These are phyloP conservation scores for Inonotus hispidus DNA, from an alignment of 1,284 basidiomycete genomes.

Conservation along the genomic window DNA sequence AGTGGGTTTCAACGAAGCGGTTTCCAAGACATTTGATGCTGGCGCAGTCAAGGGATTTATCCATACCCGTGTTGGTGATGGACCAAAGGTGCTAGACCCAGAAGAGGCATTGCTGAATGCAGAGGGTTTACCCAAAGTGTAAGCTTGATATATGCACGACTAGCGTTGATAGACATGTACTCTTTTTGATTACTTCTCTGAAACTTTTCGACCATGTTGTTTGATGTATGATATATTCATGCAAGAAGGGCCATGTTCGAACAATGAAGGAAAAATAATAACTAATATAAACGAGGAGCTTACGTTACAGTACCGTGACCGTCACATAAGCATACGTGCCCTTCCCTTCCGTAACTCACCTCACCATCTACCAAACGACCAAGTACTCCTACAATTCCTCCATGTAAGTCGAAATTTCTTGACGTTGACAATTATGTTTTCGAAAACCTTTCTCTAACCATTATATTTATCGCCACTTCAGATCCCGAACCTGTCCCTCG, in stretches of 20 bases:
- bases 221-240: background rate
- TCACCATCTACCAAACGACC: background rate
- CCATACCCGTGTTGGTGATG: constrained; percentile 88
- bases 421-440: background rate
- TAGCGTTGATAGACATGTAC: background rate
- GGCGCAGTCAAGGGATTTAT: constrained; percentile 86
- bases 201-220: too few species aligned
- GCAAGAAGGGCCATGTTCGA: background rate
- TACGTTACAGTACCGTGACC: background rate
- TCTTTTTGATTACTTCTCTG: background rate
- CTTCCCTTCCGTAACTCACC: background rate
- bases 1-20: constrained; percentile 72
- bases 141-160: background rate
- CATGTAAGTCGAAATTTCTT: background rate
- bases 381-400: background rate
- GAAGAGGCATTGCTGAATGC: constrained; percentile 52
- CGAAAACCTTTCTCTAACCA: background rate
- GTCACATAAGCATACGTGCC: background rate
- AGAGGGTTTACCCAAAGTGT: constrained; percentile 47
- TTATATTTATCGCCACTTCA: background rate
- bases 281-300: background rate
- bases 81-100: constrained; percentile 62
- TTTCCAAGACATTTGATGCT: constrained; percentile 66
- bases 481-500: background rate
- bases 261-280: background rate